Evolutionary conservation across 441 rosid species (phyloP).

Genomic region (California macrophylla): DNA sequence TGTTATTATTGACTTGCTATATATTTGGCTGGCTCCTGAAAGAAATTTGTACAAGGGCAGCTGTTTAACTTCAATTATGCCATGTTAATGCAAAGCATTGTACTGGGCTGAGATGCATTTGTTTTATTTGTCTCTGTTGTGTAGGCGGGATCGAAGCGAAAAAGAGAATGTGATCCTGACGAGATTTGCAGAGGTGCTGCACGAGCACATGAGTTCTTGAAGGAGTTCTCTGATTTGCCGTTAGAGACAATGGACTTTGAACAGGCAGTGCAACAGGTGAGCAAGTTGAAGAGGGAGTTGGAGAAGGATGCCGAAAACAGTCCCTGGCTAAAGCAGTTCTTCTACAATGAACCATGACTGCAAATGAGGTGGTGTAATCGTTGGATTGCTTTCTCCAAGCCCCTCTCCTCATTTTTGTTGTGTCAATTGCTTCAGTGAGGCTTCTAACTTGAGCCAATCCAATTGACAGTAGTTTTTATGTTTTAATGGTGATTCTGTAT

Average conservation of each 20-base stretch:
- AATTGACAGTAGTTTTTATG: too few species aligned
- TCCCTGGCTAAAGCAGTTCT: conserved; percentile 64
- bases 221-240: conserved; percentile 76
- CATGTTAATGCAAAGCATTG: not conserved
- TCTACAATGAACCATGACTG: conserved; percentile 6
- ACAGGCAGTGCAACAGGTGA: conserved; percentile 49
- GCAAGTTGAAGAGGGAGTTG: conserved; percentile 47
- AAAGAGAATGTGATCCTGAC: conserved; percentile 41
- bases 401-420: not conserved
- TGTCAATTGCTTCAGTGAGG: not conserved
- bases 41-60: too few species aligned
- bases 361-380: not conserved
- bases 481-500: too few species aligned
- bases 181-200: conserved; percentile 66
- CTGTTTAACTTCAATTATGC: too few species aligned
- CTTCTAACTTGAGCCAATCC: too few species aligned
- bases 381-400: not conserved
- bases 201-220: conserved; percentile 63
- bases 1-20: not conserved
- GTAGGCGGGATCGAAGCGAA: conserved; percentile 66
- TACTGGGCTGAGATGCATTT: not conserved
- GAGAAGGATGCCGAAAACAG: conserved; percentile 56
- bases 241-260: conserved; percentile 72
- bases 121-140: not conserved
- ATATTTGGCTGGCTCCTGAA: too few species aligned